Evolutionary conservation across 148 eudicot genomes (phyloP).

Genomic region (Bassia scoparia): DNA sequence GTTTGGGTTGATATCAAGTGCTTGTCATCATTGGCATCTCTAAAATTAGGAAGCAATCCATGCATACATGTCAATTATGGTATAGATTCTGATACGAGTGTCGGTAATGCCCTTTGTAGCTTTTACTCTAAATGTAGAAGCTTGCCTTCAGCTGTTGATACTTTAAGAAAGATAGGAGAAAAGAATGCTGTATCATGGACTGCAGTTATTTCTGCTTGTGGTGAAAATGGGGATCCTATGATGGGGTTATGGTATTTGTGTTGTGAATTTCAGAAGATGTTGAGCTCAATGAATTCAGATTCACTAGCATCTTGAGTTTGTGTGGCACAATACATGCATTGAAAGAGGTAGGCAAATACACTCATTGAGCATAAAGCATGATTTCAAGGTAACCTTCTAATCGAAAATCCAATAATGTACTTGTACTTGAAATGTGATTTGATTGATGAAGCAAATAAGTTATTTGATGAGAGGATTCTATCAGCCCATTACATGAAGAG

Average conservation of each 20-base stretch:
- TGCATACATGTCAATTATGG: slow-evolving; percentile 51
- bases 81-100: slow-evolving; percentile 47
- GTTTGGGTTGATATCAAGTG: slow-evolving; percentile 50
- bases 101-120: slow-evolving; percentile 59
- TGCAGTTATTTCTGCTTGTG: slow-evolving; percentile 54
- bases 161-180: slow-evolving; percentile 46
- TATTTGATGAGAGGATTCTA: too few species aligned
- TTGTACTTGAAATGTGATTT: slow-evolving; percentile 62
- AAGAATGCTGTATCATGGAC: slow-evolving; percentile 83
- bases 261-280: slow-evolving; percentile 47
- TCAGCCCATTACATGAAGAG: too few species aligned
- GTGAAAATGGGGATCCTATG: slow-evolving; percentile 51
- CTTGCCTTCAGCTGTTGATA: slow-evolving; percentile 47
- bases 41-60: slow-evolving; percentile 51
- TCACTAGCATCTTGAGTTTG: slow-evolving; percentile 59
- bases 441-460: slow-evolving; percentile 43
- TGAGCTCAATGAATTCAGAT: slow-evolving; percentile 59
- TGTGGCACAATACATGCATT: slow-evolving; percentile 53
- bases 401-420: slow-evolving; percentile 60
- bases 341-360: slow-evolving; percentile 53
- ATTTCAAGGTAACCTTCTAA: slow-evolving; percentile 38
- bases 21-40: slow-evolving; percentile 42
- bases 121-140: slow-evolving; percentile 52
- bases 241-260: slow-evolving; percentile 45
- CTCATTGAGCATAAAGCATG: slow-evolving; percentile 56